Evolutionary conservation across 2,329 filamentous ascomycete genomes (phyloP).

Genomic region (Claviceps maximensis): DNA sequence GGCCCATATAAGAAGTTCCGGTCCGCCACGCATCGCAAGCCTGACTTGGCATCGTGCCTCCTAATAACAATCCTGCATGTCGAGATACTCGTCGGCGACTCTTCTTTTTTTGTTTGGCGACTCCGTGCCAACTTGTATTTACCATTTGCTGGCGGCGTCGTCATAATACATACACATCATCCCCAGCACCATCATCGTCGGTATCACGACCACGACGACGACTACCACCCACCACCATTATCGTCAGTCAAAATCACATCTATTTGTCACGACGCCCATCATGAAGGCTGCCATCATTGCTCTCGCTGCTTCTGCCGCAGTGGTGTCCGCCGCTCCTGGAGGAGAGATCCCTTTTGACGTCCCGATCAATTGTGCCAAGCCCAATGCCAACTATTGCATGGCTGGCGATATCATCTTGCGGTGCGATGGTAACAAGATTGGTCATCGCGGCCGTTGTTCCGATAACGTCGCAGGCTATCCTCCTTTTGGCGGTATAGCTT

Average conservation of each 20-base stretch:
- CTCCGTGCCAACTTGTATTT: neutral
- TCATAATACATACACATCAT: no score
- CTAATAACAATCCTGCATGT: neutral
- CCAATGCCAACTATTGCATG: slow-evolving; percentile 31
- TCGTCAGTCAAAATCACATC: neutral
- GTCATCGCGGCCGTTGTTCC: slow-evolving; percentile 29
- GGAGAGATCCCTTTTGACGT: slow-evolving; percentile 21
- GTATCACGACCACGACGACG: neutral
- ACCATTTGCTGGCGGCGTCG: no score
- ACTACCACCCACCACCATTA: neutral
- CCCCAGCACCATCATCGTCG: neutral
- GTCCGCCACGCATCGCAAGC: neutral
- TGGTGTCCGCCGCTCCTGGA: slow-evolving; percentile 25
- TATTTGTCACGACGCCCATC: slow-evolving; percentile 1
- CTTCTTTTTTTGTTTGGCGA: neutral
- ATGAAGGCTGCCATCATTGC: slow-evolving; percentile 24
- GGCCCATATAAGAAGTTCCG: slow-evolving; percentile 2
- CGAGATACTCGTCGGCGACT: neutral
- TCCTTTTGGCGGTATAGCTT: slow-evolving; percentile 22
- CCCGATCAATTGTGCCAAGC: slow-evolving; percentile 24
- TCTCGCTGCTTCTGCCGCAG: slow-evolving; percentile 21
- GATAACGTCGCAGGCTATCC: slow-evolving; percentile 30
- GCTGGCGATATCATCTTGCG: slow-evolving; percentile 34
- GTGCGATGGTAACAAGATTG: slow-evolving; percentile 25
- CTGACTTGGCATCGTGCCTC: neutral